Conservation (phyloP, 305 asterid genomes). For the Fraxinus paxiana region DNA sequence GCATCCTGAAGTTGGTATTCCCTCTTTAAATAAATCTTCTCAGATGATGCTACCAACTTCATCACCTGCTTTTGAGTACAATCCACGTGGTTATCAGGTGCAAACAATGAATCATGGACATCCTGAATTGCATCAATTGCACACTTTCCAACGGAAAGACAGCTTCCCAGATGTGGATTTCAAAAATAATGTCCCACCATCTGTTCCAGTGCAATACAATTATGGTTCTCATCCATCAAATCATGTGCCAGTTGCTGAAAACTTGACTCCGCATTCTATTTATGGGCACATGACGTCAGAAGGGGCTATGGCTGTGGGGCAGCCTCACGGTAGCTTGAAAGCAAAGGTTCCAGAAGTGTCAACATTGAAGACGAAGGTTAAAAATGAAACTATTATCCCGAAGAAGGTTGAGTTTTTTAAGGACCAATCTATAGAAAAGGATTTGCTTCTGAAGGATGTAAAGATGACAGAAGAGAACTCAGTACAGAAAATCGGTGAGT, state of each 20-base stretch:
- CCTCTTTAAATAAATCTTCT: constrained; percentile 43
- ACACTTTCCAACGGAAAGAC: constrained; percentile 36
- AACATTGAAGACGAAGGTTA: constrained; percentile 34
- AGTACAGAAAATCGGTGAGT: constrained; percentile 38
- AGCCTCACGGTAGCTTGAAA: constrained; percentile 34
- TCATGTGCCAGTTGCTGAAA: constrained; percentile 42
- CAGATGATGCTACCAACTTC: constrained; percentile 37
- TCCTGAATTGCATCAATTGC: constrained; percentile 48
- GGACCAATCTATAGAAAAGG: constrained; percentile 43
- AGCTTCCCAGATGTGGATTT: constrained; percentile 33
- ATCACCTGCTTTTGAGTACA: constrained; percentile 43
- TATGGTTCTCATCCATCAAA: constrained; percentile 44
- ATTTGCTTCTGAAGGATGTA: constrained; percentile 39
- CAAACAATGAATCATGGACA: constrained; percentile 40
- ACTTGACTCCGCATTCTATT: constrained; percentile 33
- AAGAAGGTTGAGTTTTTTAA: constrained; percentile 42
- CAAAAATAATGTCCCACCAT: constrained; percentile 25
- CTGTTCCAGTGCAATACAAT: constrained; percentile 34
- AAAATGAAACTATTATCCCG: constrained; percentile 35
- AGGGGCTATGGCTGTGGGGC: constrained; percentile 35
- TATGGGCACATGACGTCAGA: constrained; percentile 38
- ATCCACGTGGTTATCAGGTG: constrained; percentile 37
- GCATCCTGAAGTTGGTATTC: constrained; percentile 34
- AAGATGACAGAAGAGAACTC: constrained; percentile 52
- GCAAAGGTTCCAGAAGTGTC: constrained; percentile 36